Base-by-base conservation (phyloP, 257 asterid species). In the Nicotiana paniculata region DNA sequence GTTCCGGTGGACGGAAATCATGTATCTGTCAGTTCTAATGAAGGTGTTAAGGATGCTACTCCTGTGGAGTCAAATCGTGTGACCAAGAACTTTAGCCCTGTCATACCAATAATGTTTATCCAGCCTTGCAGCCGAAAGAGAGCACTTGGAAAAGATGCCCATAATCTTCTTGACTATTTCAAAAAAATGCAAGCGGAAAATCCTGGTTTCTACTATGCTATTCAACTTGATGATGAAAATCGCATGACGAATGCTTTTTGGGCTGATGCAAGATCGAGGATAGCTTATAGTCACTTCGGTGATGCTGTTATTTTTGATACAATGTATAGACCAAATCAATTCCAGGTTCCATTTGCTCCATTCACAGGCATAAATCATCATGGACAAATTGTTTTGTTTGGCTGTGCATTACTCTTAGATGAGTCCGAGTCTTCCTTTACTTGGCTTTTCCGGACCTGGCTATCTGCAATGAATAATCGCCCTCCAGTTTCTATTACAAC, bases 251-350 rank as follows among this genome's bases (percentile, higher is more conserved):
- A 93, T 84, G 90, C 87, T 77, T 92, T 93, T 87, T 93, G 97
- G 97, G 97, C 94, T 67, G 97, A 93, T 89, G 91, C 92, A 30
- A 89, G 93, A 82, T 93, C 97, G n/a, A 91, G 97, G 85, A 84
- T 83, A 16, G 91, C 97, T 72, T 93, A 92, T 82, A 82, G 85
- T 57, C 93, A 91, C 86, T 93, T 90, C 85, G 97, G 94, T 12
- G 97, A 93, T 90, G 91, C 95, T 15, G 94, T 93, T 80, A 82
- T 72, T 77, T 90, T 93, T 83, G 94, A 93, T 86, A 93, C 97
- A 9, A 92, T 90, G 97, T 92, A 92, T 68, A 86, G 97, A 81
- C 95, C 97, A 9, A 93, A 93, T 84, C 97, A 92, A 85, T 90
- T 88, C 83, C 92, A 87, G 87, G 97, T 93, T 82, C 97, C 97